A percentile compares a stretch with the other conserved stretches of the same genome.
Evolutionary conservation across 2,329 filamentous ascomycete genomes (phyloP).

Genomic region (Diaporthe sp.): DNA sequence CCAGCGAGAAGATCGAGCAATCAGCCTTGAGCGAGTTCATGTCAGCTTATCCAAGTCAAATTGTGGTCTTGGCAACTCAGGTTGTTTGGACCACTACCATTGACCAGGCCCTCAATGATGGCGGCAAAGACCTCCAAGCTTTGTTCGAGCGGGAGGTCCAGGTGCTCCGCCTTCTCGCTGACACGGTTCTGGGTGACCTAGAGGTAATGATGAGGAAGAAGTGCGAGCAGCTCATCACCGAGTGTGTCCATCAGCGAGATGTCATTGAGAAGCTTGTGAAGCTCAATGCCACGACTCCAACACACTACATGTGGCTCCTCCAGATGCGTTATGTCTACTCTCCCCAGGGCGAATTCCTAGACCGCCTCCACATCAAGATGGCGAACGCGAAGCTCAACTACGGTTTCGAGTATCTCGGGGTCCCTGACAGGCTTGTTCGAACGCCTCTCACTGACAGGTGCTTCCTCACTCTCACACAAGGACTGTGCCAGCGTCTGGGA

Average conservation of each 20-base stretch:
- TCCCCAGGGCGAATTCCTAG: slow-evolving; percentile 82
- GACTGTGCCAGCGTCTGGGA: slow-evolving; percentile 92
- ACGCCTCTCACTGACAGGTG: slow-evolving; percentile 98
- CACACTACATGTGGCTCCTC: slow-evolving; percentile 92
- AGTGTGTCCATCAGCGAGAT: slow-evolving; percentile 98
- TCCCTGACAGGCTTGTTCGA: slow-evolving; percentile 94
- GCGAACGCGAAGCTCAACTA: slow-evolving; percentile 96
- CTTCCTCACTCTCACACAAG: slow-evolving; percentile 97
- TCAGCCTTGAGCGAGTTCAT: slow-evolving; percentile 85
- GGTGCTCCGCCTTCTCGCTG: slow-evolving; percentile 86
- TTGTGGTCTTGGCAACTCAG: slow-evolving; percentile 95
- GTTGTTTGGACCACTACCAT: slow-evolving; percentile 93
- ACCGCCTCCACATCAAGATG: slow-evolving; percentile 93
- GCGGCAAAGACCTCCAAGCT: slow-evolving; percentile 76
- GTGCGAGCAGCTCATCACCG: slow-evolving; percentile 98
- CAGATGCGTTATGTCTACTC: slow-evolving; percentile 97
- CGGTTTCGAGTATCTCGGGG: slow-evolving; percentile 97
- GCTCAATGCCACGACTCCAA: slow-evolving; percentile 79
- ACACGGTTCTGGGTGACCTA: slow-evolving; percentile 91
- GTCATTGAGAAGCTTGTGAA: slow-evolving; percentile 88
- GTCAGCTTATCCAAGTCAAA: slow-evolving; percentile 87
- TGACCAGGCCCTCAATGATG: slow-evolving; percentile 80
- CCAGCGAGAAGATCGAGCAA: slow-evolving; percentile 77
- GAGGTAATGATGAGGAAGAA: slow-evolving; percentile 91
- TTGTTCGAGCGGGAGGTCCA: slow-evolving; percentile 88